Percentiles rank a stretch among this genome's conserved stretches.
Evolutionary conservation across 2,329 filamentous ascomycete genomes (phyloP).

Genomic region (Penicillium sp.): DNA sequence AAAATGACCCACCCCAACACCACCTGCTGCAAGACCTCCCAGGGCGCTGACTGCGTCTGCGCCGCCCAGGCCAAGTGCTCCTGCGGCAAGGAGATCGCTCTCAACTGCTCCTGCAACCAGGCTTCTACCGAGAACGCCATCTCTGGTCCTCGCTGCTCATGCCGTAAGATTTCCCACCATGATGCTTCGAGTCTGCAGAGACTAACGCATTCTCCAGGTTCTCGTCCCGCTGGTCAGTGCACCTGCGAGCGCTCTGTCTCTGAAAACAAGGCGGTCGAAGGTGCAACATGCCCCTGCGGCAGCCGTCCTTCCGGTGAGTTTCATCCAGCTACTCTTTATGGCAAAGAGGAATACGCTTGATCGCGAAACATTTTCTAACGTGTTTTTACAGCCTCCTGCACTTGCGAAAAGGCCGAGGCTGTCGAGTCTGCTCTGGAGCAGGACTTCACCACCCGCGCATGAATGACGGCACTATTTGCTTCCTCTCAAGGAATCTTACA

Average conservation of each 20-base stretch:
- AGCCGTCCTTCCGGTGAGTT: slow-evolving; percentile 64
- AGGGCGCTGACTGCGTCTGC: slow-evolving; percentile 52
- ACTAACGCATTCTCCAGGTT: slow-evolving; percentile 42
- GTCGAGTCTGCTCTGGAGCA: slow-evolving; percentile 65
- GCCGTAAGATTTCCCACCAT: slow-evolving; percentile 52
- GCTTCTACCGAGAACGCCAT: slow-evolving; percentile 69
- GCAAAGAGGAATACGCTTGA: background rate
- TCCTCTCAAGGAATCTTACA: background rate
- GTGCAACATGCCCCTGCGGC: slow-evolving; percentile 70
- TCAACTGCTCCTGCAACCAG: slow-evolving; percentile 81
- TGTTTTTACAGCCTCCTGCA: slow-evolving; percentile 58
- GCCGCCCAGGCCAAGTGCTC: slow-evolving; percentile 66
- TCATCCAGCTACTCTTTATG: background rate
- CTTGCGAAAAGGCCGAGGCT: slow-evolving; percentile 70
- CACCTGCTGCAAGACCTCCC: slow-evolving; percentile 58
- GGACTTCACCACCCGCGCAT: slow-evolving; percentile 72
- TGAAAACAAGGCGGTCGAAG: slow-evolving; percentile 63
- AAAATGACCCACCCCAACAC: slow-evolving; percentile 46
- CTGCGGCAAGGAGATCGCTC: slow-evolving; percentile 80
- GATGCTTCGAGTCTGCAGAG: background rate
- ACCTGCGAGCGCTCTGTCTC: slow-evolving; percentile 68
- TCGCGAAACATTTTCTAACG: slow-evolving; percentile 9
- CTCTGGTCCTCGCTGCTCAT: slow-evolving; percentile 72
- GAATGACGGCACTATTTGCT: slow-evolving; percentile 1
- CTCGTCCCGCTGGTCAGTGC: slow-evolving; percentile 73